Conservation (phyloP, 768 basidiomycete genomes). For the Phlebiopsis flavidoalba region DNA sequence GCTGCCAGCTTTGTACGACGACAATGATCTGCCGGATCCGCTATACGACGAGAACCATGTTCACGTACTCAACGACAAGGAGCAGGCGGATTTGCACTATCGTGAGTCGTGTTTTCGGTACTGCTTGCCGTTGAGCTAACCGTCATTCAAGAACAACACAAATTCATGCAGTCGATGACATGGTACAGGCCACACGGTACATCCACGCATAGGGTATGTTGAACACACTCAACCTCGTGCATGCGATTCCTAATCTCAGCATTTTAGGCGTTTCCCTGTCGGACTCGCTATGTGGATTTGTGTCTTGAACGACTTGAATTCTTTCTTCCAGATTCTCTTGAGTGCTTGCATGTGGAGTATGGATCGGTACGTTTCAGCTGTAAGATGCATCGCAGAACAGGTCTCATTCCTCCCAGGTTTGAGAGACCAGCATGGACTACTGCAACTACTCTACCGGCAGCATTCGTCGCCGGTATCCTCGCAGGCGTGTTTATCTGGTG, state of each 20-base stretch:
- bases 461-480: slow-evolving; percentile 62
- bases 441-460: slow-evolving; percentile 61
- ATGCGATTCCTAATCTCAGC: slow-evolving; percentile 26
- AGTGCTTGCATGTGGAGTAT: slow-evolving; percentile 81
- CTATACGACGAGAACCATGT: slow-evolving; percentile 64
- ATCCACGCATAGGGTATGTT: slow-evolving; percentile 63
- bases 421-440: slow-evolving; percentile 67
- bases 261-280: slow-evolving; percentile 62
- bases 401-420: slow-evolving; percentile 29
- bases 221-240: neutral
- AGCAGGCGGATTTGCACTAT: slow-evolving; percentile 60
- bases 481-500: slow-evolving; percentile 72
- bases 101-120: slow-evolving; percentile 36
- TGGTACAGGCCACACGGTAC: slow-evolving; percentile 89
- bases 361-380: slow-evolving; percentile 33
- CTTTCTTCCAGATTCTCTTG: slow-evolving; percentile 73
- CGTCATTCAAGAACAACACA: slow-evolving; percentile 50
- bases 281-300: slow-evolving; percentile 71
- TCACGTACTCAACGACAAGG: slow-evolving; percentile 60
- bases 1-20: slow-evolving; percentile 64
- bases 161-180: slow-evolving; percentile 67
- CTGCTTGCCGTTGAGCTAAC: neutral
- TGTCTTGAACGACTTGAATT: slow-evolving; percentile 69
- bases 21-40: slow-evolving; percentile 80
- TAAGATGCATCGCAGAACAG: neutral